Conservation (phyloP, 2,329 filamentous ascomycete genomes). For the Seiridium cupressi region DNA sequence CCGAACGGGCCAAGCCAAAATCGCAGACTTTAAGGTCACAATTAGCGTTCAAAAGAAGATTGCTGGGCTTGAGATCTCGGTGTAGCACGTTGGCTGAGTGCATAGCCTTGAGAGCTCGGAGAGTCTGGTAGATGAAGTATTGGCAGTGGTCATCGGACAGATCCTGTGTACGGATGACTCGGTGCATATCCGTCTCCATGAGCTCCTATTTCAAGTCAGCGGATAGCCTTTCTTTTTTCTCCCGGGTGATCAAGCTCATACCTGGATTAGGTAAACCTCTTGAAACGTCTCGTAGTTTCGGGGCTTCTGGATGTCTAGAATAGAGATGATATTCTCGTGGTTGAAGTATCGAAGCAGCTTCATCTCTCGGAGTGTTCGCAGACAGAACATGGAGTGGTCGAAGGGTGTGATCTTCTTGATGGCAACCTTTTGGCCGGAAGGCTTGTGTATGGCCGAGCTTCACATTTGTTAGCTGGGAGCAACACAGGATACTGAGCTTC, state of each 20-base stretch:
- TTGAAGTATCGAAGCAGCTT: slow-evolving; percentile 99
- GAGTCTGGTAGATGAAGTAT: slow-evolving; percentile 99
- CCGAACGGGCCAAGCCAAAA: slow-evolving; percentile 92
- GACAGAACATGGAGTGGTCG: slow-evolving; percentile 98
- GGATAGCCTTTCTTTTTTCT: slow-evolving; percentile 8
- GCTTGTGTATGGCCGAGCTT: slow-evolving; percentile 96
- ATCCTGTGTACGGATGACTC: slow-evolving; percentile 97
- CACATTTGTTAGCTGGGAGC: slow-evolving; percentile 7
- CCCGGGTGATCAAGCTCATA: slow-evolving; percentile 36
- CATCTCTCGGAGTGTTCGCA: slow-evolving; percentile 97
- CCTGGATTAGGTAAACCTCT: slow-evolving; percentile 98
- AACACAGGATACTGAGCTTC: not conserved
- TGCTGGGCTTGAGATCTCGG: slow-evolving; percentile 95
- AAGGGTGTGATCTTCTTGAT: slow-evolving; percentile 99
- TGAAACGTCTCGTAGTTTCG: slow-evolving; percentile 94
- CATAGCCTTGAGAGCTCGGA: slow-evolving; percentile 97
- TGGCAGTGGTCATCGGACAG: slow-evolving; percentile 99
- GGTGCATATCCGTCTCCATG: slow-evolving; percentile 99
- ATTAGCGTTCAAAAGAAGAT: slow-evolving; percentile 94
- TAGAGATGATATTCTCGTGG: slow-evolving; percentile 99
- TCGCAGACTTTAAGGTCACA: slow-evolving; percentile 99
- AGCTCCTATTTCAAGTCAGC: slow-evolving; percentile 64
- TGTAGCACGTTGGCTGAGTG: slow-evolving; percentile 98
- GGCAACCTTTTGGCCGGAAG: slow-evolving; percentile 95
- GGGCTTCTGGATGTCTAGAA: slow-evolving; percentile 97